These are phyloP conservation scores for Plantago lanceolata DNA, from an alignment of 305 asterid species.

Conservation along the genomic window DNA sequence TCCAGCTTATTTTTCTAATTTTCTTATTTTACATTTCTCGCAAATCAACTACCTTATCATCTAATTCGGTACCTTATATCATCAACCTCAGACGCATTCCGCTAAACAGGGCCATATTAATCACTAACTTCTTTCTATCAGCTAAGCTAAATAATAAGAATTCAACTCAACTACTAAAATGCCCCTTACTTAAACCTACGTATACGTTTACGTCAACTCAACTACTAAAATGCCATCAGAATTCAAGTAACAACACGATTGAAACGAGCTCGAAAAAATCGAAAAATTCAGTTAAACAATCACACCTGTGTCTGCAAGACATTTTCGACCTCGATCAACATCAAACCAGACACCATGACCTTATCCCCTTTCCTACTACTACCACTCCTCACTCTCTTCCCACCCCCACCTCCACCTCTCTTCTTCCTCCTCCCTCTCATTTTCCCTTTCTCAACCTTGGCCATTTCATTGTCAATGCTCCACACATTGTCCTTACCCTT, in stretches of 20 bases:
- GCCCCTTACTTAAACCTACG: no score
- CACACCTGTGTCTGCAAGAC: slow-evolving; percentile 93
- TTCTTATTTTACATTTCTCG: no score
- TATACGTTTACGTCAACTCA: no score
- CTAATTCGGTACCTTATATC: no score
- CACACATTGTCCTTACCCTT: slow-evolving; percentile 89
- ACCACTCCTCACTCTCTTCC: slow-evolving; percentile 9
- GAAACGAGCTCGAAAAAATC: not conserved
- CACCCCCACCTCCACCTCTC: slow-evolving; percentile 46
- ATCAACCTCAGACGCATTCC: no score
- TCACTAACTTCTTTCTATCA: no score
- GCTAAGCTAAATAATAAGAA: no score
- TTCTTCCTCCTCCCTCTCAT: slow-evolving; percentile 40
- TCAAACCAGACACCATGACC: slow-evolving; percentile 71
- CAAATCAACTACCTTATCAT: not conserved
- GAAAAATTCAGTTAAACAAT: slow-evolving; percentile 5
- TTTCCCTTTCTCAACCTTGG: slow-evolving; percentile 34
- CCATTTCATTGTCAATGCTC: slow-evolving; percentile 77
- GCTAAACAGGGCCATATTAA: not conserved
- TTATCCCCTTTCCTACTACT: slow-evolving; percentile 45
- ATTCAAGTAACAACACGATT: not conserved
- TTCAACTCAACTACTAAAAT: no score
- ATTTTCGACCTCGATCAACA: slow-evolving; percentile 80
- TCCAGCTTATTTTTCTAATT: no score
- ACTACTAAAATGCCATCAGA: no score